Evolutionary conservation across 2,329 filamentous ascomycete species (phyloP), one percentile per base, ranked within the genome.

Genomic region (Aspergillus phoenicis): DNA sequence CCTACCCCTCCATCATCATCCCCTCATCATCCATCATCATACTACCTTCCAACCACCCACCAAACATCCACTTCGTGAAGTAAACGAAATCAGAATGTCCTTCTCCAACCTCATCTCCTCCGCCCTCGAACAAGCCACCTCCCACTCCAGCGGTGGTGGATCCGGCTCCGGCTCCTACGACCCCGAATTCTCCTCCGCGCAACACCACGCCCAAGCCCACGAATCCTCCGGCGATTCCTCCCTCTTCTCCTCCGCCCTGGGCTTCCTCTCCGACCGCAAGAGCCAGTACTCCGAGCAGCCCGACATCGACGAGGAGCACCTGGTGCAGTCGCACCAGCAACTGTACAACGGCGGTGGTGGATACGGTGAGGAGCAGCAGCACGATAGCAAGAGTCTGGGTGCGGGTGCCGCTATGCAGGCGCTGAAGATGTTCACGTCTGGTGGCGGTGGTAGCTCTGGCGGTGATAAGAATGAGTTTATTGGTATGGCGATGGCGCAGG

Each of bases 401-500:
- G 74, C 76, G 0, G 80, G 79, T 0, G 80, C 80, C 4, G 80
- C 80, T 0, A 71, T 81, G 74, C 76, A 82, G 91, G 93, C 70
- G 79, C 83, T 69, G 89, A 93, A 56, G 91, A 91, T 62, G 92
- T 96, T 96, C 77, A 86, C 84, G 39, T 82, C 84, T 52, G 84
- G 87, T 22, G 75, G 79, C 60, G 63, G 72, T 20, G 58, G 66
- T 5, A 71, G 71, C 1, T 75, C 77, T 41, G 75, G 77, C 8
- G 33, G 33, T 10, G 86, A 87, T 67, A 89, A 96, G 83, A 91
- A 89, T 74, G 85, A 89, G 63, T 91, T 97, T 71, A 85, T 97
- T 64, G 91, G 89, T 4, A 82, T 96, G 74, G 93, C 93, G 47
- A 93, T 97, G 91, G 87, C 85, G 8, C 90, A 97, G 81, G 93